Percentiles rank a stretch among this genome's conserved stretches.
Evolutionary conservation across 495 filamentous ascomycete genomes (phyloP).

Genomic region (Pseudomonodictys pantanalensis): DNA sequence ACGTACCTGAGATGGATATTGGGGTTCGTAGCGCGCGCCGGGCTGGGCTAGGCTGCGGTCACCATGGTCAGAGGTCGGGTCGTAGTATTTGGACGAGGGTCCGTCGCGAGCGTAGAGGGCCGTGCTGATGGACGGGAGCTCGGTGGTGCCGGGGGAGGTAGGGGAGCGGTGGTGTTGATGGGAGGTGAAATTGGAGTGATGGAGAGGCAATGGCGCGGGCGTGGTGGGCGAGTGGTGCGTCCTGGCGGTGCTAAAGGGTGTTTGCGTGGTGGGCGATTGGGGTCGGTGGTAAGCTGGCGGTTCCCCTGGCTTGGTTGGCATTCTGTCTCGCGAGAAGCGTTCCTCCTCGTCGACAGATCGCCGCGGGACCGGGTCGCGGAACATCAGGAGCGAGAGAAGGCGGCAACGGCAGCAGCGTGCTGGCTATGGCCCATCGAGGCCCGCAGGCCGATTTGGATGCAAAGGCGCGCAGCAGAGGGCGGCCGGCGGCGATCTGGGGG

Average conservation of each 20-base stretch:
- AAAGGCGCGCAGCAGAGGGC: background rate
- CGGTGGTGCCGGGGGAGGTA: conserved; percentile 36
- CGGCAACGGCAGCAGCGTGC: background rate
- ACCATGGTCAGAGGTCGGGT: conserved; percentile 47
- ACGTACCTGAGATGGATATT: conserved; percentile 44
- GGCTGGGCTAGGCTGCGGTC: conserved; percentile 33
- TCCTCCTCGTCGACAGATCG: conserved; percentile 37
- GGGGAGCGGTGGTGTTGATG: conserved; percentile 22
- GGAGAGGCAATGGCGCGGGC: conserved; percentile 24
- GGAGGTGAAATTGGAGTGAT: conserved; percentile 22
- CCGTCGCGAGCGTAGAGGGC: conserved; percentile 34
- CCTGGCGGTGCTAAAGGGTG: conserved; percentile 21
- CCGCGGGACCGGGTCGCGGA: conserved; percentile 29
- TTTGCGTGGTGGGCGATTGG: conserved; percentile 36
- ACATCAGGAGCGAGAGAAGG: conserved; percentile 8
- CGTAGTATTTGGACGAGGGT: conserved; percentile 47
- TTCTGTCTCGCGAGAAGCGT: conserved; percentile 9
- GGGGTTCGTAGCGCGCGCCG: conserved; percentile 35
- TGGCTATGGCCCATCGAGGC: too few species aligned
- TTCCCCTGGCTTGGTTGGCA: conserved; percentile 21
- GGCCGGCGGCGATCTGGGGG: background rate
- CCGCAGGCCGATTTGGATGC: background rate
- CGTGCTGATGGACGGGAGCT: conserved; percentile 38
- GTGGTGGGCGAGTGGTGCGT: conserved; percentile 14
- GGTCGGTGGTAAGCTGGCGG: conserved; percentile 26